Evolutionary conservation across 208 protist genomes (phyloP).

Genomic region (Leishmania aethiopica): DNA sequence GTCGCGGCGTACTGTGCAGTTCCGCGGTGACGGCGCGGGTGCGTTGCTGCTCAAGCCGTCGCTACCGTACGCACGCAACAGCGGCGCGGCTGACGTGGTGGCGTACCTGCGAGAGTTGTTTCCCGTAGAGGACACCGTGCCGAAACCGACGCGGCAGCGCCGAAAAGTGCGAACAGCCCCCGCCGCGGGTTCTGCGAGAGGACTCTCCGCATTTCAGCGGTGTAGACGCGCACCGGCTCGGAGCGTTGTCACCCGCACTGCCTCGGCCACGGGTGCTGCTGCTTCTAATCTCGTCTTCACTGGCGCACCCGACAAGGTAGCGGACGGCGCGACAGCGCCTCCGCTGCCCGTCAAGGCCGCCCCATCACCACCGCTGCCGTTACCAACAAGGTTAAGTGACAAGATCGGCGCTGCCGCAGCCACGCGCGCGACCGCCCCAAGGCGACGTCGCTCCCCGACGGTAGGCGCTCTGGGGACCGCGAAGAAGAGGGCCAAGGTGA

Average conservation of each 20-base stretch:
- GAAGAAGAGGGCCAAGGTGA: not conserved
- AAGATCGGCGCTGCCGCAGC: not conserved
- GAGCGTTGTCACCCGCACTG: not conserved
- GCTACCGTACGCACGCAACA: not conserved
- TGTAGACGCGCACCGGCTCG: not conserved
- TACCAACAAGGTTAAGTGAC: not conserved
- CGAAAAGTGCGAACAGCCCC: not conserved
- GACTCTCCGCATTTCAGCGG: not conserved
- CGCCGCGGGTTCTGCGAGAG: not conserved
- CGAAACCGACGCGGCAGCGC: not conserved
- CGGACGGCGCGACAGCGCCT: not conserved
- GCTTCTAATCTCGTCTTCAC: not conserved
- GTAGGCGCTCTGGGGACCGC: not conserved
- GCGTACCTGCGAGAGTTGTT: slow-evolving; percentile 9
- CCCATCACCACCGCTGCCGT: not conserved
- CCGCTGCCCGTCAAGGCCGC: not conserved
- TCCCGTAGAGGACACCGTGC: not conserved
- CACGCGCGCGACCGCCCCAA: not conserved
- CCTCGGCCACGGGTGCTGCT: not conserved
- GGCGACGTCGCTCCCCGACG: not conserved
- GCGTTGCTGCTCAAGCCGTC: not conserved
- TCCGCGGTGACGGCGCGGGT: not conserved
- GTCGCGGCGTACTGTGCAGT: not conserved
- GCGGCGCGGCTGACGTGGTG: not conserved
- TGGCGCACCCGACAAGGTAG: not conserved